Evolutionary conservation across 2,329 filamentous ascomycete genomes (phyloP).

Genomic region (Aureobasidium sp.): DNA sequence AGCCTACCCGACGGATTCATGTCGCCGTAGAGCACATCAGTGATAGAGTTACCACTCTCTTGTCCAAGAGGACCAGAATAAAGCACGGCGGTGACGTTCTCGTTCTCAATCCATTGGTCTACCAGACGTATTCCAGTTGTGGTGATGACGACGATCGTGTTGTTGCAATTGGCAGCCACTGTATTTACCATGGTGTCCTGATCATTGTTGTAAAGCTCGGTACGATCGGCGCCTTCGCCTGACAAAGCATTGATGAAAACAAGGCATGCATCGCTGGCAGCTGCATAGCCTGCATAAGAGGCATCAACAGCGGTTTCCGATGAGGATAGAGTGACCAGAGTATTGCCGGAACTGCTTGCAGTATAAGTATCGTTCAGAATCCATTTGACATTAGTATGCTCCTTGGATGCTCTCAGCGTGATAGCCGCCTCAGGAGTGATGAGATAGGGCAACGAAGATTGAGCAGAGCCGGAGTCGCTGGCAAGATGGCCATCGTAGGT

Average conservation of each 20-base stretch:
- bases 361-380: constrained; percentile 25
- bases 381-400: constrained; percentile 22
- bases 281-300: constrained; percentile 22
- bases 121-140: constrained; percentile 26
- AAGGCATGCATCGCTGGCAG: constrained; percentile 49
- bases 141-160: constrained; percentile 44
- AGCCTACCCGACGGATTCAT: constrained; percentile 47
- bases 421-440: constrained; percentile 26
- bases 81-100: constrained; percentile 34
- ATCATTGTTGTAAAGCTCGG: constrained; percentile 40
- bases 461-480: constrained; percentile 42
- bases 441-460: constrained; percentile 30
- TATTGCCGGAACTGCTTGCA: constrained; percentile 34
- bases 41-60: constrained; percentile 41
- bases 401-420: constrained; percentile 22
- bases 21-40: constrained; percentile 41
- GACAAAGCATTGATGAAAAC: constrained; percentile 54
- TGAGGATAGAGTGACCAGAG: constrained; percentile 51
- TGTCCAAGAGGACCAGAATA: constrained; percentile 36
- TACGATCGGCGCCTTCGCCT: constrained; percentile 41
- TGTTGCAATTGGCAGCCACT: constrained; percentile 40
- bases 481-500: constrained; percentile 39
- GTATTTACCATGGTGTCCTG: constrained; percentile 33
- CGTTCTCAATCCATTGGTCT: constrained; percentile 22
- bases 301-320: constrained; percentile 36